Evolutionary conservation across 768 basidiomycete species (phyloP), one percentile per base, ranked within the genome.

Genomic region (Mrakia gelida): DNA sequence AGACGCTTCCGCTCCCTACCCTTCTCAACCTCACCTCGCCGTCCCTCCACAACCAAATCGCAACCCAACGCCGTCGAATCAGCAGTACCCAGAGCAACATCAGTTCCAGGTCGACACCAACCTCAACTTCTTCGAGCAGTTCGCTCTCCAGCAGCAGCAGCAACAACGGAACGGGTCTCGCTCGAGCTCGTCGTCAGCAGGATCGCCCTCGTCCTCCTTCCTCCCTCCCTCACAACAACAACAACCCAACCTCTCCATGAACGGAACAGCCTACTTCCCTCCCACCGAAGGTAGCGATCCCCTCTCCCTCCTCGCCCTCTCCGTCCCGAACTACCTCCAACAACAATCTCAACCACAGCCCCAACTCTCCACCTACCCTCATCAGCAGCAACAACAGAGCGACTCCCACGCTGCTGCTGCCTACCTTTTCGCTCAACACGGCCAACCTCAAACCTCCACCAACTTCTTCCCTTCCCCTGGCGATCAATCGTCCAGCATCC

Each of bases 1-100:
- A 41, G 67, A 70, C 67, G 67, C 67, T 16, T 41, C 67, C 26
- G 67, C 67, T 34, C 67, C 67, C 18, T 70, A 70, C 67, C 2
- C 38, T 23, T 45, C 41, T n/a, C 67, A 70, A 43, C 38, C 67
- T 34, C 65, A 68, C 34, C 38, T 68, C 32, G 43, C 3, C 65
- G 65, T 38, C 38, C 34, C 38, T n/a, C 41, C 10, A 45, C 67
- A 41, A 11, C 6, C 67, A 2, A n/a, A 43, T 26, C 34, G 34
- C 3, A 9, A n/a, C 43, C 18, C n/a, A 26, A 1, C 43, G 10
- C 21, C n/a, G 45, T n/a, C 52, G 49, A 18, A 73, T 21, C 54
- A 73, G 28, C 72, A 73, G 54, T 43, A 3, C 8, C 16, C 23
- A 11, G 38, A 15, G 9, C 34, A 71, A n/a, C 6, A 45, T 43